Percentiles rank a stretch among this genome's conserved stretches.
phyloP scores from a whole-genome alignment of 306 rosid genomes.

The Leucaena leucocephala region DNA sequence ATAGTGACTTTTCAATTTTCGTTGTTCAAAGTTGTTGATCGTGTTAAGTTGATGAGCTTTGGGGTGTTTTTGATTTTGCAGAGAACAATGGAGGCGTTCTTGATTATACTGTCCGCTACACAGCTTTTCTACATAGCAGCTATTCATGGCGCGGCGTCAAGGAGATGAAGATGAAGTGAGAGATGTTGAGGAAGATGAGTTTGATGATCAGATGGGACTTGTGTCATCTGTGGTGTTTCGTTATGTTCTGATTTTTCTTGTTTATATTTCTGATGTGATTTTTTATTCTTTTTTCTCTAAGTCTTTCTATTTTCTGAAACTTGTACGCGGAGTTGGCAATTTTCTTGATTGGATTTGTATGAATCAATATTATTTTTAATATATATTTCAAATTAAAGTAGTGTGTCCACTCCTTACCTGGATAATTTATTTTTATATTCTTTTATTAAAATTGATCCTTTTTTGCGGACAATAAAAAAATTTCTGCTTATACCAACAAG shows the following conservation, averaged over 20 bases:
- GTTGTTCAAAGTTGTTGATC: not conserved
- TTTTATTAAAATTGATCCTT: too few species aligned
- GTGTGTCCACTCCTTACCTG: not conserved
- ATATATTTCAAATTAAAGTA: not conserved
- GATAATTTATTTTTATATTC: not conserved
- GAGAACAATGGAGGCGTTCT: constrained; percentile 94
- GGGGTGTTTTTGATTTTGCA: constrained; percentile 40
- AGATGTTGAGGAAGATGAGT: constrained; percentile 17
- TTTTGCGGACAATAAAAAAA: too few species aligned
- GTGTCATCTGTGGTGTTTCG: constrained; percentile 14
- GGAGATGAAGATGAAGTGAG: constrained; percentile 36
- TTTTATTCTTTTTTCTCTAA: not conserved
- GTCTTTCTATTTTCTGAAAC: constrained; percentile 14
- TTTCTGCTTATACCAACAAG: too few species aligned
- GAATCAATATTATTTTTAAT: constrained; percentile 31
- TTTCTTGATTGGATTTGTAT: constrained; percentile 51
- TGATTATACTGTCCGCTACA: constrained; percentile 86
- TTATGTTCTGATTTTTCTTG: not conserved
- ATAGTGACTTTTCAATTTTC: not conserved
- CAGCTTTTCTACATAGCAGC: constrained; percentile 81
- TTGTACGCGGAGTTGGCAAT: constrained; percentile 22
- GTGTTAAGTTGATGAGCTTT: constrained; percentile 6
- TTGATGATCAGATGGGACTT: constrained; percentile 12
- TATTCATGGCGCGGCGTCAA: constrained; percentile 50
- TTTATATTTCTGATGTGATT: not conserved